Base-by-base conservation (phyloP, 768 basidiomycete genomes). In the Trametes coccinea region DNA sequence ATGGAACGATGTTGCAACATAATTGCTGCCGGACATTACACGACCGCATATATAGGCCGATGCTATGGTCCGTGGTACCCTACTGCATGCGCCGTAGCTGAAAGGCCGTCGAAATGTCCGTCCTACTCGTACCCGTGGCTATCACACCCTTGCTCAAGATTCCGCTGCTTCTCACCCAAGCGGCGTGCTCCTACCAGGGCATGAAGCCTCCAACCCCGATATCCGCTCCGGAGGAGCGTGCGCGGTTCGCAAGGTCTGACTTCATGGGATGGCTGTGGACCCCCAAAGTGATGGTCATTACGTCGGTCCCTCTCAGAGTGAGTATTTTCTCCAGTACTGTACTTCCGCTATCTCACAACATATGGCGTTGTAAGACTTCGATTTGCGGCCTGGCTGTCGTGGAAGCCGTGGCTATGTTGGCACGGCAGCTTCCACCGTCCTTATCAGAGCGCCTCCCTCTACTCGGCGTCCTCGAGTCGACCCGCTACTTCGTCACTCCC, bases 71-170 rank as follows among this genome's bases (percentile, higher is more conserved):
- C 14, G 41, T 43, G 9, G 41, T 43, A 39, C 41, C 14, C 41
- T n/a, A 8, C 14, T n/a, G 10, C 41, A 14, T 14, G 41, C 41
- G n/a, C 41, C 7, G 14, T 13, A n/a, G 41, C n/a, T 14, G 22
- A 13, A 13, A 4, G n/a, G 41, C 14, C 22, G 2, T 11, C 29
- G 29, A 49, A 3, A 59, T 59, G 57, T 59, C 57, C n/a, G 8
- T 51, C 17, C 22, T 51, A 14, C 11, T 55, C 14, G 31, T 30
- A 37, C 53, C 48, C 10, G 6, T 43, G 3, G 46, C 47, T 10
- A 30, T 48, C 10, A 54, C 60, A 14, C 53, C 60, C 5, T 47
- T 61, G 40, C 53, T 61, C 14, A 61, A 61, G 46, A 37, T 50
- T 5, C 53, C 48, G n/a, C 8, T 61, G 31, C 53, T 61, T 4